These are phyloP conservation scores for Phialophora chinensis DNA, from an alignment of 2,329 filamentous ascomycete genomes.

Conservation along the genomic window DNA sequence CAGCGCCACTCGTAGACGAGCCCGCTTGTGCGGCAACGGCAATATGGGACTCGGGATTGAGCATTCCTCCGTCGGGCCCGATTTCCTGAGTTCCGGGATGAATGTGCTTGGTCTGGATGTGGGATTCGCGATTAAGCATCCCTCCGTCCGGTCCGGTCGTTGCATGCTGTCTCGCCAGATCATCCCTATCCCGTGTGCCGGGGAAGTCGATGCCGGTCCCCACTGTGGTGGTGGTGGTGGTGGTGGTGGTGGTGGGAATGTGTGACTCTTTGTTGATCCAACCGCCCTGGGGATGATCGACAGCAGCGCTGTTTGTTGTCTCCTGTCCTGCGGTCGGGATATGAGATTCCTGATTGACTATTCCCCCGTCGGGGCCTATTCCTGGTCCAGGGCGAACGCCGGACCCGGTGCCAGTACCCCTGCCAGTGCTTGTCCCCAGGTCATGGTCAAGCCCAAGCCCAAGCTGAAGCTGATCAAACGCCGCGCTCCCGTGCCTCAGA, in stretches of 20 bases:
- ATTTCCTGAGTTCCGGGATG: neutral
- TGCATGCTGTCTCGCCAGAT: neutral
- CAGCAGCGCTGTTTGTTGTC: neutral
- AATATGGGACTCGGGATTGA: neutral
- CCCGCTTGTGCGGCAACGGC: neutral
- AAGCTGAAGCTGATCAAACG: conserved; percentile 27
- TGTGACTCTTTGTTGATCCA: conserved; percentile 29
- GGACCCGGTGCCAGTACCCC: too few relatives aligned
- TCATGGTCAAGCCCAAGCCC: neutral
- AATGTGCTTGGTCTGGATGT: neutral
- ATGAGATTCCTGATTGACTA: conserved; percentile 12
- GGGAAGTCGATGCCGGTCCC: neutral
- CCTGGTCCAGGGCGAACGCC: too few relatives aligned
- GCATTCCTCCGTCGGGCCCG: conserved; percentile 3
- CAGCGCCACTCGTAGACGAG: neutral
- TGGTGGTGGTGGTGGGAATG: conserved; percentile 1
- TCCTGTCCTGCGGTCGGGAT: neutral
- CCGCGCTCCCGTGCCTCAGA: conserved; percentile 39
- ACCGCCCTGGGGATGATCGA: neutral
- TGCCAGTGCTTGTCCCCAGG: too few relatives aligned
- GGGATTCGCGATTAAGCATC: neutral
- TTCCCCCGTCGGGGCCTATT: neutral
- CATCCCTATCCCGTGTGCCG: neutral
- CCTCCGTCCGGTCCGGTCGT: neutral
- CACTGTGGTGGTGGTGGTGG: conserved; percentile 5